Percentiles rank a stretch among this genome's conserved stretches.
These are phyloP conservation scores for Kwoniella mangroviensis DNA, from an alignment of 768 basidiomycete species.

Conservation along the genomic window DNA sequence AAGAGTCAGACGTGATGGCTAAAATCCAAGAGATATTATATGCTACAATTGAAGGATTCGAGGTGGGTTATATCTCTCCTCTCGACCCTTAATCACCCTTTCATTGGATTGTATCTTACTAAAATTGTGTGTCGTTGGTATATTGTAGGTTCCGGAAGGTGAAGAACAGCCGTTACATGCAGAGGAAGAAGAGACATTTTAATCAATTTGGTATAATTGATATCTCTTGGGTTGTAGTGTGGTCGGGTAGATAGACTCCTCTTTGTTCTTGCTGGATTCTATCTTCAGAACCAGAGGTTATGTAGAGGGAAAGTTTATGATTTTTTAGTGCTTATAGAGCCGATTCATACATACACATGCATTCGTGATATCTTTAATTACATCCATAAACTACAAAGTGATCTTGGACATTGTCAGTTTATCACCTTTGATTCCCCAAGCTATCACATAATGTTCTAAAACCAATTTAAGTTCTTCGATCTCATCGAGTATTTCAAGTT, in stretches of 20 bases:
- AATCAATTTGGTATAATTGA: no score
- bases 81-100: no score
- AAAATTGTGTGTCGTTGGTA: neutral
- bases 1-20: constrained; percentile 62
- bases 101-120: no score
- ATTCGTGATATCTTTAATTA: neutral
- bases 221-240: no score
- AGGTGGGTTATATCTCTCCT: constrained; percentile 4
- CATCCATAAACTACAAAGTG: neutral
- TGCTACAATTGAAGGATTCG: constrained; percentile 77
- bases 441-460: constrained; percentile 83
- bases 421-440: constrained; percentile 66
- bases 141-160: constrained; percentile 29
- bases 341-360: constrained; percentile 11
- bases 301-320: neutral
- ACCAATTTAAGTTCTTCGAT: constrained; percentile 92
- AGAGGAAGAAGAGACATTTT: constrained; percentile 55
- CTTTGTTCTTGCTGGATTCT: no score
- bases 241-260: no score
- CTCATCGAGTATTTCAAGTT: constrained; percentile 87
- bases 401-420: neutral
- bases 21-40: constrained; percentile 93
- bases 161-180: constrained; percentile 27
- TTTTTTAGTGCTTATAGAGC: neutral
- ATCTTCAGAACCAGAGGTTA: no score